Evolutionary conservation across 2,329 filamentous ascomycete genomes (phyloP), one percentile per base, ranked within the genome.

Genomic region (Arthroderma uncinatum): DNA sequence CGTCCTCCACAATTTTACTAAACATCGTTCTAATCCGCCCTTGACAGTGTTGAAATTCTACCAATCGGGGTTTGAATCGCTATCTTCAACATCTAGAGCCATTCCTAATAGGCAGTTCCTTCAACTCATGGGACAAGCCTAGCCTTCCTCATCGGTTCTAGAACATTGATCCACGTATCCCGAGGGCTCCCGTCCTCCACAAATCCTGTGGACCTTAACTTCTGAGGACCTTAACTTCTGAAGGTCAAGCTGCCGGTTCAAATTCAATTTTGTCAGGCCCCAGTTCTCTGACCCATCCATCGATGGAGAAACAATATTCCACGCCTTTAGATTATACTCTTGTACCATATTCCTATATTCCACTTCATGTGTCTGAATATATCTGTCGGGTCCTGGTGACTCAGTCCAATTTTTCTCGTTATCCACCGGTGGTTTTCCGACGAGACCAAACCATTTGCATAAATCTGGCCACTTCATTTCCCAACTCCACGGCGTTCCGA

Each of bases 251-350:
- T 59, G 53, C 42, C 58, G 54, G 44, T 62, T 40, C 23, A 57
- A 59, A 40, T 59, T 57, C 30, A 60, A 40, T 16, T 57, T 60
- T 12, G 58, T 60, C 28, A 62, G 48, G 2, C 57, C 58, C 60
- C 60, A 62, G 57, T 60, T 62, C 55, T 47, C 54, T 28, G 58
- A 57, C 4, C 60, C 60, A 28, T 60, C 60, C 58, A 61, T 58
- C 9, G 56, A 44, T 28, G 58, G 60, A 36, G 58, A 61, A 30
- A 9, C 30, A 9, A 60, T 55, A 14, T 56, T 23, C 60, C 57
- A 60, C 7, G 19, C 39, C 54, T 62, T 57, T 25, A 62, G 36
- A n/a, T 28, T 25, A 53, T 60, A 40, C 30, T 60, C 54, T 14
- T 54, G 34, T 42, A 56, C 21, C 60, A 62, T 62, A 25, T 16